A percentile compares a stretch with the other conserved stretches of the same genome.
Evolutionary conservation across 2,329 filamentous ascomycete genomes (phyloP).

Genomic region (Penicillium sp.): DNA sequence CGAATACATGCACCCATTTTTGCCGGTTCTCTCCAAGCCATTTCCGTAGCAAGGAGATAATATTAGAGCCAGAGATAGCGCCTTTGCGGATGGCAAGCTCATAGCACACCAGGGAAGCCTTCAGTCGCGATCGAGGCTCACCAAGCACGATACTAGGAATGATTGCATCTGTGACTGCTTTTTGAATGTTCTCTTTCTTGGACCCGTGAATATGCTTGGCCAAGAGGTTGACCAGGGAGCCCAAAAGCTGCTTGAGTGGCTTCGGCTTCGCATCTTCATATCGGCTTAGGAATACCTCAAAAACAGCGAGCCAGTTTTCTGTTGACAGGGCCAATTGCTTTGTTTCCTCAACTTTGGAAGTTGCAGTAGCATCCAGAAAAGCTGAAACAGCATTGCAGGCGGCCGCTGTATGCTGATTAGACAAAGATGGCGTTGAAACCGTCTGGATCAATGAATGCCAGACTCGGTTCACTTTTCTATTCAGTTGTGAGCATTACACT

Average conservation of each 20-base stretch:
- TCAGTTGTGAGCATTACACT: slow-evolving; percentile 13
- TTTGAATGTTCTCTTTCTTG: slow-evolving; percentile 29
- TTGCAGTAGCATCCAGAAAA: slow-evolving; percentile 48
- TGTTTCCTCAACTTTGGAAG: slow-evolving; percentile 41
- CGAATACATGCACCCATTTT: slow-evolving; percentile 41
- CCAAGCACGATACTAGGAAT: slow-evolving; percentile 47
- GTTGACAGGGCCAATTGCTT: slow-evolving; percentile 42
- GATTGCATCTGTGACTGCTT: slow-evolving; percentile 34
- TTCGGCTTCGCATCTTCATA: slow-evolving; percentile 53
- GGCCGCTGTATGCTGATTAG: slow-evolving; percentile 48
- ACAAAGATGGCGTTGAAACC: slow-evolving; percentile 46
- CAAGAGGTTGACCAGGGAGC: slow-evolving; percentile 46
- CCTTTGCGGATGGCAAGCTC: slow-evolving; percentile 48
- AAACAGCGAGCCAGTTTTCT: slow-evolving; percentile 48
- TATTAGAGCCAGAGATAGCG: slow-evolving; percentile 39
- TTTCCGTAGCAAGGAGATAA: slow-evolving; percentile 37
- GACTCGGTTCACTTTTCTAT: slow-evolving; percentile 42
- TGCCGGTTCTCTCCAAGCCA: slow-evolving; percentile 45
- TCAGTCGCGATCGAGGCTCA: slow-evolving; percentile 48
- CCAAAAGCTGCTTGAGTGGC: slow-evolving; percentile 53
- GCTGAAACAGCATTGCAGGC: slow-evolving; percentile 54
- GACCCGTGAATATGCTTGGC: slow-evolving; percentile 36
- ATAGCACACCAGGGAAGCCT: slow-evolving; percentile 44
- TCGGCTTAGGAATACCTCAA: slow-evolving; percentile 47
- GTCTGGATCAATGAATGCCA: slow-evolving; percentile 52